Conservation (phyloP, 768 basidiomycete species). For the Suillus hirtellus region DNA sequence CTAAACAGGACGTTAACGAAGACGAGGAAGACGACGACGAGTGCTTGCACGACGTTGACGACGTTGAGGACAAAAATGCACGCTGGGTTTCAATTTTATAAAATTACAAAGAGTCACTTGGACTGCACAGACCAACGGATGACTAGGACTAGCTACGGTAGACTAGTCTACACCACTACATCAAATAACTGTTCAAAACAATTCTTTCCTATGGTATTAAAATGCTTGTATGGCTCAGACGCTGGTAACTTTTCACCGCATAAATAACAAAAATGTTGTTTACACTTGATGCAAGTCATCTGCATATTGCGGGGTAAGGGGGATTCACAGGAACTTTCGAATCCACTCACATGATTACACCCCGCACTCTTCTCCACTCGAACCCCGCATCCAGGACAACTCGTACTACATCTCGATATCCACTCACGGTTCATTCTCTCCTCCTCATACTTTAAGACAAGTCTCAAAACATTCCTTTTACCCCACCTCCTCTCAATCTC, state of each 20-base stretch:
- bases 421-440: conserved; percentile 74
- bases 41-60: not conserved
- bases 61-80: conserved; percentile 1
- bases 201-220: conserved; percentile 48
- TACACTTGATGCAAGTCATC: conserved; percentile 82
- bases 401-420: conserved; percentile 67
- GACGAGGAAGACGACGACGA: not conserved
- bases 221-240: conserved; percentile 66
- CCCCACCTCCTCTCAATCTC: conserved; percentile 68
- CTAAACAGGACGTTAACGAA: not conserved
- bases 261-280: conserved; percentile 79
- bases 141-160: too few relatives aligned
- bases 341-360: conserved; percentile 79
- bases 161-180: not conserved
- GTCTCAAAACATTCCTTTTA: conserved; percentile 52
- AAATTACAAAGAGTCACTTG: conserved; percentile 6
- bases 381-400: conserved; percentile 72
- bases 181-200: conserved; percentile 77
- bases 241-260: conserved; percentile 58
- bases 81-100: conserved; percentile 7
- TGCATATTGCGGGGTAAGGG: conserved; percentile 27
- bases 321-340: conserved; percentile 1
- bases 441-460: conserved; percentile 67
- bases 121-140: not conserved
- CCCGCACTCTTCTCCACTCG: conserved; percentile 76